phyloP scores from a whole-genome alignment of 305 asterid genomes.

The Solanum hybrid region DNA sequence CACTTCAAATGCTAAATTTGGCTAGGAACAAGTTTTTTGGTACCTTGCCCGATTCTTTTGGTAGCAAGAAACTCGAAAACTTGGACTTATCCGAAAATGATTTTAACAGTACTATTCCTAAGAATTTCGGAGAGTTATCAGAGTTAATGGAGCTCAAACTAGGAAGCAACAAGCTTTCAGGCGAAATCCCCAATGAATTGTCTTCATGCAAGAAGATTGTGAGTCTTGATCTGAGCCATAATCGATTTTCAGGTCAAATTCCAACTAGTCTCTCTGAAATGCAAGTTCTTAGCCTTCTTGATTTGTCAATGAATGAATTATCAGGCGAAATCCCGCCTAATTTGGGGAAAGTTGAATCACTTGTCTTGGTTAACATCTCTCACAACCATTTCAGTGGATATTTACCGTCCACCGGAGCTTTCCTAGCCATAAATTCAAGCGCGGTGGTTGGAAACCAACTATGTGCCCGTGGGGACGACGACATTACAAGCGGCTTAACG shows the following conservation, averaged over 20 bases:
- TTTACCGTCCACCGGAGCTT: conserved; percentile 65
- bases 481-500: conserved; percentile 31
- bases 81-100: conserved; percentile 55
- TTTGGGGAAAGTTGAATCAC: conserved; percentile 58
- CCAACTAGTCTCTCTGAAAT: conserved; percentile 48
- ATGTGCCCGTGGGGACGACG: conserved; percentile 35
- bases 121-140: conserved; percentile 30
- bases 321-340: conserved; percentile 50
- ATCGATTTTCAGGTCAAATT: conserved; percentile 45
- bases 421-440: conserved; percentile 48
- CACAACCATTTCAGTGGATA: conserved; percentile 58
- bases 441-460: conserved; percentile 54
- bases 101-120: conserved; percentile 49
- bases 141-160: conserved; percentile 49
- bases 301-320: conserved; percentile 50
- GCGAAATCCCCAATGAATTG: conserved; percentile 48
- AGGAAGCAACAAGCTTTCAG: conserved; percentile 41
- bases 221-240: conserved; percentile 50
- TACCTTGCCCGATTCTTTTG: conserved; percentile 42
- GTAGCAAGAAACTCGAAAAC: conserved; percentile 48
- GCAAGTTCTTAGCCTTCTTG: conserved; percentile 79
- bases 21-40: conserved; percentile 47
- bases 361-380: conserved; percentile 62
- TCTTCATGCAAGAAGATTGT: conserved; percentile 65
- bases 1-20: conserved; percentile 68